phyloP scores from a whole-genome alignment of 2,329 filamentous ascomycete genomes.

The Penicillium decumbens region DNA sequence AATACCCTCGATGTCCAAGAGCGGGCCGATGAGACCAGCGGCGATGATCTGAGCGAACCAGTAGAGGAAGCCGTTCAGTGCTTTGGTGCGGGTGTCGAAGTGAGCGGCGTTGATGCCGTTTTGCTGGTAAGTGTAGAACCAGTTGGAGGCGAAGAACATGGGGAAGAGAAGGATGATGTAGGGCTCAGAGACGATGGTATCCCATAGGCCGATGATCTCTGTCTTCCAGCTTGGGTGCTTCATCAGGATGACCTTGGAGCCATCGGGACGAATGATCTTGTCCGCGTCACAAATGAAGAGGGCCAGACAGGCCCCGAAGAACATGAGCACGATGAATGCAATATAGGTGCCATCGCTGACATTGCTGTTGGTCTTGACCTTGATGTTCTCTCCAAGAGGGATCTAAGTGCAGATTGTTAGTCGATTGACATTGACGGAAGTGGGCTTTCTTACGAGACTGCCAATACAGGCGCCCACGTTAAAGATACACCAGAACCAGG shows the following conservation, averaged over 20 bases:
- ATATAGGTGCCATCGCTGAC: constrained; percentile 71
- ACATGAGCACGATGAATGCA: constrained; percentile 75
- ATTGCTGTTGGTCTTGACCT: constrained; percentile 31
- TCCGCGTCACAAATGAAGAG: constrained; percentile 66
- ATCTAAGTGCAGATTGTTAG: constrained; percentile 24
- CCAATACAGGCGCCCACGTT: constrained; percentile 85
- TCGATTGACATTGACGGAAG: background rate
- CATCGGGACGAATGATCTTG: constrained; percentile 68
- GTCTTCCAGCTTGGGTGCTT: constrained; percentile 80
- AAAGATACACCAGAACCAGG: constrained; percentile 90
- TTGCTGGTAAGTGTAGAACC: constrained; percentile 75
- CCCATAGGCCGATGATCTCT: constrained; percentile 68
- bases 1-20: constrained; percentile 58
- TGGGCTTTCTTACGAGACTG: constrained; percentile 50
- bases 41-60: constrained; percentile 72
- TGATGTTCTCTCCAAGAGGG: constrained; percentile 41
- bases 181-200: constrained; percentile 65
- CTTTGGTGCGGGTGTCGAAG: constrained; percentile 67
- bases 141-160: constrained; percentile 74
- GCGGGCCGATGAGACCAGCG: constrained; percentile 64
- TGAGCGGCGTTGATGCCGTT: constrained; percentile 64
- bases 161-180: constrained; percentile 72
- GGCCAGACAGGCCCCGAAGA: constrained; percentile 64
- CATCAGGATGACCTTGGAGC: constrained; percentile 74
- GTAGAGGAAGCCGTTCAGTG: constrained; percentile 70